phyloP scores from a whole-genome alignment of 1,139 yeast species.

The Yamadazyma sp. region DNA sequence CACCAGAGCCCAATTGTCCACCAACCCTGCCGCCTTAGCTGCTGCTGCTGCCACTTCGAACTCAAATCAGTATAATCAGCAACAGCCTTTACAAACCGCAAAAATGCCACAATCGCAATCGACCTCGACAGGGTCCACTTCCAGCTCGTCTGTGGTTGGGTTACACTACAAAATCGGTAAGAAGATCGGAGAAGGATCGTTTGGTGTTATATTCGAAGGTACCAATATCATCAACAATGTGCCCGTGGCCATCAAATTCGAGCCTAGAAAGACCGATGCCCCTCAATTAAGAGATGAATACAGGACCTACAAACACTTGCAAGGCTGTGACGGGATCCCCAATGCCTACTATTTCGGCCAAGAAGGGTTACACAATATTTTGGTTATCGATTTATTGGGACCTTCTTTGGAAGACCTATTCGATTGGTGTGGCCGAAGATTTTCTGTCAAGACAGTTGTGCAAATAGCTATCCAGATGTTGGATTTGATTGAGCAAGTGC shows the following conservation, averaged over 20 bases:
- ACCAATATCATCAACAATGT: conserved; percentile 71
- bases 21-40: conserved; percentile 41
- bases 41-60: conserved; percentile 26
- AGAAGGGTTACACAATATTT: conserved; percentile 92
- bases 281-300: conserved; percentile 97
- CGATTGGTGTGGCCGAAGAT: conserved; percentile 96
- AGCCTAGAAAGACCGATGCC: conserved; percentile 94
- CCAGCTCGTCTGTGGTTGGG: conserved; percentile 57
- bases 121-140: conserved; percentile 10
- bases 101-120: conserved; percentile 7
- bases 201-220: conserved; percentile 82
- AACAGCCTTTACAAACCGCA: conserved; percentile 6
- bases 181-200: conserved; percentile 79
- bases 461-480: conserved; percentile 94
- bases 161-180: conserved; percentile 79
- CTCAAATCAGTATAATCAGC: conserved; percentile 14
- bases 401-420: conserved; percentile 95
- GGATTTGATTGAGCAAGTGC: conserved; percentile 80
- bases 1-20: conserved; percentile 19
- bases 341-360: conserved; percentile 96
- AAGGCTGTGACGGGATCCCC: conserved; percentile 83
- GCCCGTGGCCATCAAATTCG: conserved; percentile 76
- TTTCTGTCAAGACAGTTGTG: conserved; percentile 83
- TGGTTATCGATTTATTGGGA: conserved; percentile 90
- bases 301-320: conserved; percentile 84